Evolutionary conservation across 352 stramenopile genomes (phyloP), one percentile per base, ranked within the genome.

Genomic region (Achlya hypogyna): DNA sequence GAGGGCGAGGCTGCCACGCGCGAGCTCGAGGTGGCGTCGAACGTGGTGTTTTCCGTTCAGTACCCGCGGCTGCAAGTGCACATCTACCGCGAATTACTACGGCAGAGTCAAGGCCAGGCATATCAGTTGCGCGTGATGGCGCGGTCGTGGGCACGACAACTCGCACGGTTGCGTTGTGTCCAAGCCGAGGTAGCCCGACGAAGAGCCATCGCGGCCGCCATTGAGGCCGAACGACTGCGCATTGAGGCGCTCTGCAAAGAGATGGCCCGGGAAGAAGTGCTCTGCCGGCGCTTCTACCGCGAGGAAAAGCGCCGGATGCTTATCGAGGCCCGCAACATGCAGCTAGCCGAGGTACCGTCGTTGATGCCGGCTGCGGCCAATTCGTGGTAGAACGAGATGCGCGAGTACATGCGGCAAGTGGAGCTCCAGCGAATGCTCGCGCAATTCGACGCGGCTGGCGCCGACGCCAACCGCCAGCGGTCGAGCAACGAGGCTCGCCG

Each of bases 391-490:
- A 67, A 81, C 10, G 84, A 91, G 47, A 89, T 88, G 82, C 73
- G 72, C 10, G 81, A 91, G 22, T 86, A 89, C 52, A 31, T 87
- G 20, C 76, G 84, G 0, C 77, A 81, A 63, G 59, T 89, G 5
- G 79, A 88, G 54, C 31, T 89, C 0, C 80, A 92, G 53, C 73
- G 74, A 0, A 88, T 89, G 79, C 87, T 91, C 45, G 77, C 78
- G 0, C 89, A 90, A 49, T 92, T 89, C 51, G 74, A 83, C 2
- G 77, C 84, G 45, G 82, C 89, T 74, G 51, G 86, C 2, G 78
- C 86, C 9, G 82, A 91, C 28, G 70, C 77, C 0, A 83, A 78
- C 38, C 72, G 74, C n/a, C 51, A 77, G 8, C 14, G 16, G 31
- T 89, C 82, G 31, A 81, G 89, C 40, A 88, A 86, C 52, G 79